Evolutionary conservation across 73 alveolate species (phyloP), one percentile per base, ranked within the genome.

Genomic region (Paramecium sonneborni): DNA sequence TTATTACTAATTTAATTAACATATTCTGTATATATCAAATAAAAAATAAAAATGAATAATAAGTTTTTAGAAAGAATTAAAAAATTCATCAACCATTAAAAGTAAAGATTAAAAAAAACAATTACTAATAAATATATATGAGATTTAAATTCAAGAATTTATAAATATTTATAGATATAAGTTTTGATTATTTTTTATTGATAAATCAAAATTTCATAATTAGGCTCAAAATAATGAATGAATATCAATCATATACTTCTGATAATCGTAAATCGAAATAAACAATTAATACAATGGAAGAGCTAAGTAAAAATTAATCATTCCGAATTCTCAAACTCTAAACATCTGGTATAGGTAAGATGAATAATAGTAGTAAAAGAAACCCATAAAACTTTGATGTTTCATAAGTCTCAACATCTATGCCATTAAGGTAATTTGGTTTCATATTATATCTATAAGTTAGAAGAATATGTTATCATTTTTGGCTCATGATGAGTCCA

Each of bases 401-500:
- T 37, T 35, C 58, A 32, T 72, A 72, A 6, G 57, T 72, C 14
- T 72, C 86, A 10, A 72, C 86, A 4, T 72, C 86, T 37, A 72
- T 72, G 86, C 86, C 86, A 32, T 41, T 72, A 28, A 72, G 86
- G 86, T 72, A 35, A 28, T 30, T 10, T 62, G 52, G 24, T 35
- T 18, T 34, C 2, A n/a, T 72, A 72, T 67, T 24, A 67, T n/a
- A 21, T 9, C 2, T 9, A 14, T n/a, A 11, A 72, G 86, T 41
- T 38, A 72, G 44, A 72, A 72, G 57, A 72, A 72, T 18, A 72
- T 72, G 86, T 41, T 72, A 20, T 72, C 86, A 28, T 72, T 72
- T 72, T 41, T 72, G 26, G 37, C 58, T 18, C 57, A 34, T 35
- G 86, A 72, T 12, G 86, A 72, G 18, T 21, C 35, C 67, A 72